Evolutionary conservation across 2,329 filamentous ascomycete genomes (phyloP).

Genomic region (Byssoonygena ceratinophila): DNA sequence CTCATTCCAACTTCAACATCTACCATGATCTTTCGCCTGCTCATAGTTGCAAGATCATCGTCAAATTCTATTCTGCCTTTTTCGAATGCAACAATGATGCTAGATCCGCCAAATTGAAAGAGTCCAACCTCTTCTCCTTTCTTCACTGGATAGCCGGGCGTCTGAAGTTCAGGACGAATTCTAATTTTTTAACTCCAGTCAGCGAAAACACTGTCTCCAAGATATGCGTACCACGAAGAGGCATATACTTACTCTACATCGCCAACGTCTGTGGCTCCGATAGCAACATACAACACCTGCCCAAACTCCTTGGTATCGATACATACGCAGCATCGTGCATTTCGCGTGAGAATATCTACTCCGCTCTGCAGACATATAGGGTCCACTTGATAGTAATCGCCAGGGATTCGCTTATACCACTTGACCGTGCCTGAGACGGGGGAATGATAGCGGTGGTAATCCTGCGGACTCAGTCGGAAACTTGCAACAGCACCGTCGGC

Average conservation of each 20-base stretch:
- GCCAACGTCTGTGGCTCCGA: constrained; percentile 34
- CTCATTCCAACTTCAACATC: constrained; percentile 35
- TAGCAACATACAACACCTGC: constrained; percentile 35
- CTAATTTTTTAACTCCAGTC: constrained; percentile 18
- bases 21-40: constrained; percentile 27
- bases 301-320: constrained; percentile 34
- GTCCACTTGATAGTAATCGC: constrained; percentile 39
- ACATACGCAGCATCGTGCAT: constrained; percentile 31
- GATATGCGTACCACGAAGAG: no score
- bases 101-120: constrained; percentile 37
- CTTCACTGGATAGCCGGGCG: constrained; percentile 24
- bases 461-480: constrained; percentile 36
- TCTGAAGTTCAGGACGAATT: constrained; percentile 28
- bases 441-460: constrained; percentile 40
- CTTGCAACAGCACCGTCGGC: constrained; percentile 31
- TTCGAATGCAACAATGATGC: constrained; percentile 35
- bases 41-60: constrained; percentile 28
- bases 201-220: no score
- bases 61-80: constrained; percentile 32
- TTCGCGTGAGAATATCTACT: constrained; percentile 32
- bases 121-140: constrained; percentile 35
- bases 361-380: constrained; percentile 26
- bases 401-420: constrained; percentile 32
- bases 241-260: constrained; percentile 33
- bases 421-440: constrained; percentile 34